These are phyloP conservation scores for Boechera divaricarpa DNA, from an alignment of 345 rosid species.

Conservation along the genomic window DNA sequence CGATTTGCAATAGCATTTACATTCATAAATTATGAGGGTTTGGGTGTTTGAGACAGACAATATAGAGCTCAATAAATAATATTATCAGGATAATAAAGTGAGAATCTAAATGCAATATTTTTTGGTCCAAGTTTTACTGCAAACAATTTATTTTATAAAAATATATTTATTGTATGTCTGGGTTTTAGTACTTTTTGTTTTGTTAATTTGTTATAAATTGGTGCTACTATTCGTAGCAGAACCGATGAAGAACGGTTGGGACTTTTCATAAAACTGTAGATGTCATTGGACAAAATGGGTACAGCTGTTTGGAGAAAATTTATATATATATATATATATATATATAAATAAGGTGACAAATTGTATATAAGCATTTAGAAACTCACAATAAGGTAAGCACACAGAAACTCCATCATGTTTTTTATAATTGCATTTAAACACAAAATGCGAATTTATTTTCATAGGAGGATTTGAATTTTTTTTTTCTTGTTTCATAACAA, in stretches of 20 bases:
- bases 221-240: constrained; percentile 24
- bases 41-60: constrained; percentile 26
- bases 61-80: constrained; percentile 25
- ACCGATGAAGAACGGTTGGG: constrained; percentile 32
- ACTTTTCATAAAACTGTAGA: constrained; percentile 37
- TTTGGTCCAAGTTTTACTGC: constrained; percentile 18
- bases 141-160: neutral
- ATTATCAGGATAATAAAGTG: constrained; percentile 15
- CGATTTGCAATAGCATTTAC: constrained; percentile 26
- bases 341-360: too few relatives aligned
- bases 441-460: too few relatives aligned
- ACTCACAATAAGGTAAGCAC: too few relatives aligned
- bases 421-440: too few relatives aligned
- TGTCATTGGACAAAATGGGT: constrained; percentile 38
- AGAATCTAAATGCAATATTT: neutral
- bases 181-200: neutral
- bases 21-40: constrained; percentile 36
- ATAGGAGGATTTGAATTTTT: too few relatives aligned
- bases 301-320: constrained; percentile 33
- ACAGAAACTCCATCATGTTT: too few relatives aligned
- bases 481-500: too few relatives aligned
- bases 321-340: too few relatives aligned
- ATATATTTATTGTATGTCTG: constrained; percentile 3
- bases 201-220: constrained; percentile 27
- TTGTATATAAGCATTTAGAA: too few relatives aligned